These are phyloP conservation scores for Myxozyma lipomycoides DNA, from an alignment of 805 yeast genomes.

Conservation along the genomic window DNA sequence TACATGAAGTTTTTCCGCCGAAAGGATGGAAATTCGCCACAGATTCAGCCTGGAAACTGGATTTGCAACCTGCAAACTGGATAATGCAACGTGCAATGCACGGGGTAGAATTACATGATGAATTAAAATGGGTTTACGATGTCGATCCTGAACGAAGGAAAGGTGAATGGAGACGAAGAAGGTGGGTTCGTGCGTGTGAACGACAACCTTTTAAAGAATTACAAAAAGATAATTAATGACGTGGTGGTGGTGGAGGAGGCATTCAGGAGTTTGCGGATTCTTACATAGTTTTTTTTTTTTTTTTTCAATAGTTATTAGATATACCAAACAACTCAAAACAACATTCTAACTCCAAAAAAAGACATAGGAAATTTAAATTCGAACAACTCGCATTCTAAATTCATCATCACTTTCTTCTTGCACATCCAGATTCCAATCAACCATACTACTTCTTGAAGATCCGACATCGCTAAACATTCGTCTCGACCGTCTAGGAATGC, in stretches of 20 bases:
- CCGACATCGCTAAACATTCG: neutral
- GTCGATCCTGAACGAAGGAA: constrained; percentile 29
- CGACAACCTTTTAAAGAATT: constrained; percentile 19
- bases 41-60: constrained; percentile 59
- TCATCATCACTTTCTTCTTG: constrained; percentile 11
- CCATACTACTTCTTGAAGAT: constrained; percentile 3
- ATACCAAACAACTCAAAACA: neutral
- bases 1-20: constrained; percentile 64
- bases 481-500: too few relatives aligned
- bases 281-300: neutral
- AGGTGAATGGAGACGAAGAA: constrained; percentile 42
- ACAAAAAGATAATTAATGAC: neutral
- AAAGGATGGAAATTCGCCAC: constrained; percentile 67
- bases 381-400: too few relatives aligned
- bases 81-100: constrained; percentile 44
- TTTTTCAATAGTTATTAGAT: neutral
- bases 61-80: constrained; percentile 52
- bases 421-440: constrained; percentile 3
- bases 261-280: too few relatives aligned
- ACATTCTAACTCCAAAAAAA: neutral
- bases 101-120: constrained; percentile 32
- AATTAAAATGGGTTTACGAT: constrained; percentile 42
- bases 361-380: neutral
- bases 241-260: too few relatives aligned
- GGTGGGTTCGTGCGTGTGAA: constrained; percentile 39